Base-by-base conservation (phyloP, 768 basidiomycete genomes). In the Mycena maculata region DNA sequence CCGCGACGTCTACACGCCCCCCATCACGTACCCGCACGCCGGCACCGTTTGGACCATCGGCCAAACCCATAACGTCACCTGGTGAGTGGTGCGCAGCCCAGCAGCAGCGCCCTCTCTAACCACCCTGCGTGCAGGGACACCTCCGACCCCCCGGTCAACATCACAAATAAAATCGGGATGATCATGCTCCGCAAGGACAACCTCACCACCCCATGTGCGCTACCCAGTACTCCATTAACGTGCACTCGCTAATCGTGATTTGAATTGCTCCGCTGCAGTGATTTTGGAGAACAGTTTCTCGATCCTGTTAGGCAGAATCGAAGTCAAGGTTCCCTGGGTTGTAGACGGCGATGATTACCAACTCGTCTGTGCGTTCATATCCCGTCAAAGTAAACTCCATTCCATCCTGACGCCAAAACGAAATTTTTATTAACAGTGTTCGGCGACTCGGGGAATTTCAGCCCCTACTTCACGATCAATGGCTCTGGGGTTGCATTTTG, bases 381-480 rank as follows among this genome's bases (percentile, higher is more conserved):
- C 41, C 20, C 22, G 23, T 33, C 11, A 22, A 2, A 28, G 36
- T 22, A 36, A 44, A 4, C n/a, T 44, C 22, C 22, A 48, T 25
- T n/a, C 13, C n/a, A 25, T 15, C 4, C 28, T 18, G 25, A 27
- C 23, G 4, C 18, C 18, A 23, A 28, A 50, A 50, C 28, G 3
- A 12, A n/a, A n/a, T n/a, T n/a, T n/a, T n/a, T n/a, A n/a, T n/a
- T n/a, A n/a, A 27, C 22, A 79, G 78, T 81, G 50, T 76, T 80
- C 33, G 80, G 81, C 16, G 78, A 80, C 54, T 80, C 79, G 3
- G 81, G 78, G 22, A 81, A 81, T 55, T 76, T 74, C 57, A 79
- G 79, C 60, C 74, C 74, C 20, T 16, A 39, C 13, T 80, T 81
- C 70, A 74, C 76, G 11, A 77, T 80, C 70, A 27, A 33, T 3